Evolutionary conservation across 345 rosid genomes (phyloP).

Genomic region (Eucalyptus pauciflora): DNA sequence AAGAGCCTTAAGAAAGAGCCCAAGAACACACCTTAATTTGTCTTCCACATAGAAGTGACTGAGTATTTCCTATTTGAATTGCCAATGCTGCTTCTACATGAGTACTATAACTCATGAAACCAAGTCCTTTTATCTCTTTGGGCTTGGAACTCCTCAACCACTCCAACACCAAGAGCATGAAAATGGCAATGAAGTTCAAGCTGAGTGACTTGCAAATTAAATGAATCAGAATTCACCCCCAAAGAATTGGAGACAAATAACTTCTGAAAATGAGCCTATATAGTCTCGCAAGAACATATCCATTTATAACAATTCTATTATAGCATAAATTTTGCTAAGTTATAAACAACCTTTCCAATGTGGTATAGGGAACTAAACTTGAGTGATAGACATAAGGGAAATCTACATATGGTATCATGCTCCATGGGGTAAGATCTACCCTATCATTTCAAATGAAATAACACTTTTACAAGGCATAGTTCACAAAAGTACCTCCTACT

Average conservation of each 20-base stretch:
- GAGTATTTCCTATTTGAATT: conserved; percentile 82
- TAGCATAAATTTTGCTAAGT: neutral
- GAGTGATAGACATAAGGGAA: neutral
- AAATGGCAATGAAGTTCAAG: conserved; percentile 87
- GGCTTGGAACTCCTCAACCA: conserved; percentile 84
- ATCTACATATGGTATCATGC: neutral
- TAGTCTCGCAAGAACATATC: rapidly evolving
- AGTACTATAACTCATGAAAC: conserved; percentile 81
- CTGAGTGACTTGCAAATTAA: conserved; percentile 58
- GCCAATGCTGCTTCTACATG: conserved; percentile 89
- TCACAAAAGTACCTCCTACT: rapidly evolving
- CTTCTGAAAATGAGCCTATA: neutral
- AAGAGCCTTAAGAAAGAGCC: neutral
- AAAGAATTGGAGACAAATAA: neutral
- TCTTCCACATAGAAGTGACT: conserved; percentile 64
- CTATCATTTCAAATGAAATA: neutral
- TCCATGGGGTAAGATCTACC: neutral
- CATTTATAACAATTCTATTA: neutral
- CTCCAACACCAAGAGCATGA: conserved; percentile 82
- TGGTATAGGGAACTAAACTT: neutral
- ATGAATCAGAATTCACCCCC: neutral
- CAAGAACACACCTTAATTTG: conserved; percentile 60
- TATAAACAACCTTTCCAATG: neutral
- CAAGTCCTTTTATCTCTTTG: conserved; percentile 97
- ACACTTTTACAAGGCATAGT: neutral